A percentile compares a stretch with the other conserved stretches of the same genome.
Evolutionary conservation across 768 basidiomycete genomes (phyloP).

Genomic region (Pulveroboletus ravenelii): DNA sequence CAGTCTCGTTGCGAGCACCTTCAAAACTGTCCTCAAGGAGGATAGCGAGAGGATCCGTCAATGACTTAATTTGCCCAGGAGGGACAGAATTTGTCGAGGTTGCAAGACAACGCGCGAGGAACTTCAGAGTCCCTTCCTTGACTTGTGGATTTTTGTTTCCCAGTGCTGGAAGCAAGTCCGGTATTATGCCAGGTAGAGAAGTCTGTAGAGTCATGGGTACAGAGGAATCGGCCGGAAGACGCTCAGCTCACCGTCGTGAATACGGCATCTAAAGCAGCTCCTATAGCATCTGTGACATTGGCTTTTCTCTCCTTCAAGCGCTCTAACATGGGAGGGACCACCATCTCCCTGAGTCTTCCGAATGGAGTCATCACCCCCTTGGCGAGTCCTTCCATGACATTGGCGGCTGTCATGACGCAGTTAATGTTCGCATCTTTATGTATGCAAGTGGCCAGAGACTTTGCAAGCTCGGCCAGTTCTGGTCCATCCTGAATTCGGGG

Average conservation of each 20-base stretch:
- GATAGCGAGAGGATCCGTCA: conserved; percentile 69
- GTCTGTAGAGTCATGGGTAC: conserved; percentile 44
- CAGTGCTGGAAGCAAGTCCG: conserved; percentile 73
- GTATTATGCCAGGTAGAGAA: conserved; percentile 71
- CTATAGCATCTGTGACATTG: conserved; percentile 86
- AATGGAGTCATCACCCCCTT: conserved; percentile 76
- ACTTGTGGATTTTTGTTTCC: conserved; percentile 95
- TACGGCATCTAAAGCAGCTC: conserved; percentile 81
- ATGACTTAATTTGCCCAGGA: conserved; percentile 71
- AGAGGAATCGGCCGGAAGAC: conserved; percentile 1
- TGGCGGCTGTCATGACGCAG: conserved; percentile 86
- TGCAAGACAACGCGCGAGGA: conserved; percentile 73
- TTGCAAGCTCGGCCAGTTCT: conserved; percentile 71
- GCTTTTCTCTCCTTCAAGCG: conserved; percentile 92
- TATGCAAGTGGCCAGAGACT: conserved; percentile 74
- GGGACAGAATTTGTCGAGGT: conserved; percentile 66
- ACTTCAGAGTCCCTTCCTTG: conserved; percentile 88
- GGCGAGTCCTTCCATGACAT: conserved; percentile 80
- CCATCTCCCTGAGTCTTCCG: conserved; percentile 62
- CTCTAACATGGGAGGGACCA: conserved; percentile 78
- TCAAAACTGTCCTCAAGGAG: conserved; percentile 87
- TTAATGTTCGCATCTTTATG: conserved; percentile 91
- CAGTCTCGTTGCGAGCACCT: conserved; percentile 87
- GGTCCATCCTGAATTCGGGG: conserved; percentile 77
- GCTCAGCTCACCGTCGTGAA: conserved; percentile 68